These are phyloP conservation scores for Malus hybrid DNA, from an alignment of 331 rosid genomes.

Conservation along the genomic window DNA sequence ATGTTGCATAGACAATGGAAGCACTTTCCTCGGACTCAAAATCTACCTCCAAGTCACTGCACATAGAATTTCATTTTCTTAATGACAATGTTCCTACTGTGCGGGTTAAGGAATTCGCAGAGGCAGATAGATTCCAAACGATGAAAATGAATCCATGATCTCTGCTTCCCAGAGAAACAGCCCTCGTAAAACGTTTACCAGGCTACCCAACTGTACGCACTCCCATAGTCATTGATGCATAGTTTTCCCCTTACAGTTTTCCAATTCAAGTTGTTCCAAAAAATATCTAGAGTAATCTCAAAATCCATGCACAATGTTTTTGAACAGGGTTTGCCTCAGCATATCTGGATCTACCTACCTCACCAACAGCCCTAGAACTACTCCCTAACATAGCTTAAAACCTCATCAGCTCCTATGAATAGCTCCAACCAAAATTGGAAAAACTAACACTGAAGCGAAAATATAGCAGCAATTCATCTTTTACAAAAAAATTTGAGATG, in stretches of 20 bases:
- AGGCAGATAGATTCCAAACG: not conserved
- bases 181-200: not conserved
- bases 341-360: not conserved
- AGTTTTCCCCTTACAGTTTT: not conserved
- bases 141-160: not conserved
- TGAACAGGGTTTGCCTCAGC: not conserved
- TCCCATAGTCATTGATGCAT: not conserved
- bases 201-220: not conserved
- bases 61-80: not conserved
- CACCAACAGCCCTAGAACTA: not conserved
- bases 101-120: not conserved
- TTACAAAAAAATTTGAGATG: too few species aligned
- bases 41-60: constrained; percentile 76
- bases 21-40: constrained; percentile 61
- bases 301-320: not conserved
- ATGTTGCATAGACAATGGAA: constrained; percentile 50
- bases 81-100: not conserved
- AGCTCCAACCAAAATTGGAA: not conserved
- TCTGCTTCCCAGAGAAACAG: not conserved
- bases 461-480: not conserved
- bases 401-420: not conserved
- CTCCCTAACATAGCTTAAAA: not conserved
- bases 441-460: not conserved
- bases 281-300: not conserved
- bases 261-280: not conserved